Conservation (phyloP, 257 asterid species). For the Lantana camara region DNA sequence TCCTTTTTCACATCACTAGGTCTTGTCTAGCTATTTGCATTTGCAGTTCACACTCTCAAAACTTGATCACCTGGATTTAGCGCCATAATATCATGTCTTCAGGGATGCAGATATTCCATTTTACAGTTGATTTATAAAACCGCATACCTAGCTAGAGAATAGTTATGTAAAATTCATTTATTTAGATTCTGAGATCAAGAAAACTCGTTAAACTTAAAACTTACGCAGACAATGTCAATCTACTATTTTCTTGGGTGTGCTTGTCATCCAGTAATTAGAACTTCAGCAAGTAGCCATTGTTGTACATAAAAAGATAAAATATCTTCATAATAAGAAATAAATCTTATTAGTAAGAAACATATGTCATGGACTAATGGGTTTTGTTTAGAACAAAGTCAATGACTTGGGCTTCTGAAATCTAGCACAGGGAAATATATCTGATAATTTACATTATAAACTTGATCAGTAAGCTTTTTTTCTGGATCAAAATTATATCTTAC, state of each 20-base stretch:
- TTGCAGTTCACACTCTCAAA: slow-evolving; percentile 13
- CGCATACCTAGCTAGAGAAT: background rate
- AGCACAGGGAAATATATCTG: background rate
- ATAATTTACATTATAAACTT: too few species aligned
- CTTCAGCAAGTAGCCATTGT: background rate
- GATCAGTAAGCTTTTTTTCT: background rate
- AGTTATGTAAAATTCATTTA: too few species aligned
- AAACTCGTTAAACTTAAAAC: background rate
- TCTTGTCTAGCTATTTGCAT: slow-evolving; percentile 25
- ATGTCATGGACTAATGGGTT: background rate
- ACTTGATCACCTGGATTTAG: slow-evolving; percentile 10
- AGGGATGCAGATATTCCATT: background rate
- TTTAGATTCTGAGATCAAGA: background rate
- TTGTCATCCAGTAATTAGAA: background rate
- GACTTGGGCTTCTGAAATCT: background rate
- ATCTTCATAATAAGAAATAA: background rate
- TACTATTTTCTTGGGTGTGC: background rate
- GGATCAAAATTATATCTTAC: background rate
- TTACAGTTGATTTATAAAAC: too few species aligned
- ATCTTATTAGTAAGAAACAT: background rate
- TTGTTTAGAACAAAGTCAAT: background rate
- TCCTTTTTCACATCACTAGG: background rate
- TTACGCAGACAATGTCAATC: background rate
- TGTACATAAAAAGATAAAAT: background rate
- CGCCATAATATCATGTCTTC: slow-evolving; percentile 2